These are phyloP conservation scores for Malus domestica DNA, from an alignment of 306 rosid genomes.

Conservation along the genomic window ASM211411v1 NC_041795.1:24810501-24811000, in stretches of 20 bases:
- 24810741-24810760: slow-evolving; percentile 84
- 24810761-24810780: slow-evolving; percentile 88
- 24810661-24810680: not conserved
- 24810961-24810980: slow-evolving; percentile 9
- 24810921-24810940: slow-evolving; percentile 83
- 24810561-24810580: slow-evolving; percentile 93
- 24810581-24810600: slow-evolving; percentile 99
- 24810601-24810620: slow-evolving; percentile 73
- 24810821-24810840: not conserved
- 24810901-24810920: slow-evolving; percentile 98
- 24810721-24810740: slow-evolving; percentile 90
- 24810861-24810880: slow-evolving; percentile 1
- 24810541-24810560: slow-evolving; percentile 77
- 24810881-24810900: slow-evolving; percentile 99
- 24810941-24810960: slow-evolving; percentile 8
- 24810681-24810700: slow-evolving; percentile 22
- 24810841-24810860: not conserved
- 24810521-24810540: not conserved
- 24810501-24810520: not conserved
- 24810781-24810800: slow-evolving; percentile 64
- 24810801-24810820: slow-evolving; percentile 5
- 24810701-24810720: slow-evolving; percentile 63
- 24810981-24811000: not conserved
- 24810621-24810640: not conserved
- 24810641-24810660: not conserved